Evolutionary conservation across 1,284 basidiomycete genomes (phyloP).

Genomic region (Fomitopsis pinicola): DNA sequence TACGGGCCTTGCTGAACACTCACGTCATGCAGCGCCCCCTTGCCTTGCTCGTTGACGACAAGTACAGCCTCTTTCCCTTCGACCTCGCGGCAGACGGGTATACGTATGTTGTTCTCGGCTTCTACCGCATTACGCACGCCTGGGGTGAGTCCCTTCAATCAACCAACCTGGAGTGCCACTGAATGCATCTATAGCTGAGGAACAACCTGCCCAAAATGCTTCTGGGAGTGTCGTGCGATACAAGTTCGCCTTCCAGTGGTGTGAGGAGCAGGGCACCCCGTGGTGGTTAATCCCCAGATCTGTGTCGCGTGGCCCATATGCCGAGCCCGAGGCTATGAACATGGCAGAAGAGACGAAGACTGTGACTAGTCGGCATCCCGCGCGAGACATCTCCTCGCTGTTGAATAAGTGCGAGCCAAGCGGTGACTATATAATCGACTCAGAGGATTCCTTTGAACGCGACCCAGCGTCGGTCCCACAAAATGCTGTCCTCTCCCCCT

Average conservation of each 20-base stretch:
- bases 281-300: conserved; percentile 42
- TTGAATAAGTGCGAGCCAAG: too few species aligned
- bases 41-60: conserved; percentile 66
- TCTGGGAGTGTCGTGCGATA: conserved; percentile 54
- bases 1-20: conserved; percentile 59
- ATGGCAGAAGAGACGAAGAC: background rate
- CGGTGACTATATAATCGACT: background rate
- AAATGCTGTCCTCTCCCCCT: background rate
- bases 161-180: background rate
- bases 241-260: conserved; percentile 81
- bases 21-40: conserved; percentile 48
- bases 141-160: conserved; percentile 54
- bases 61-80: conserved; percentile 67
- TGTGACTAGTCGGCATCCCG: background rate
- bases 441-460: background rate
- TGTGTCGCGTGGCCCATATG: background rate
- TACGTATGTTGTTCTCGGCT: conserved; percentile 68
- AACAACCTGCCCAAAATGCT: conserved; percentile 43
- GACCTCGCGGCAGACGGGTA: conserved; percentile 48
- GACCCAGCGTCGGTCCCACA: too few species aligned
- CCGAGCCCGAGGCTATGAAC: background rate
- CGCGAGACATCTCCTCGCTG: background rate
- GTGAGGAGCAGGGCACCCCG: conserved; percentile 57
- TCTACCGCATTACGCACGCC: conserved; percentile 63
- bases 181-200: conserved; percentile 48